Percentiles rank a stretch among this genome's conserved stretches.
Conservation (phyloP, 2,329 filamentous ascomycete species). For the Alternaria burnsii region DNA sequence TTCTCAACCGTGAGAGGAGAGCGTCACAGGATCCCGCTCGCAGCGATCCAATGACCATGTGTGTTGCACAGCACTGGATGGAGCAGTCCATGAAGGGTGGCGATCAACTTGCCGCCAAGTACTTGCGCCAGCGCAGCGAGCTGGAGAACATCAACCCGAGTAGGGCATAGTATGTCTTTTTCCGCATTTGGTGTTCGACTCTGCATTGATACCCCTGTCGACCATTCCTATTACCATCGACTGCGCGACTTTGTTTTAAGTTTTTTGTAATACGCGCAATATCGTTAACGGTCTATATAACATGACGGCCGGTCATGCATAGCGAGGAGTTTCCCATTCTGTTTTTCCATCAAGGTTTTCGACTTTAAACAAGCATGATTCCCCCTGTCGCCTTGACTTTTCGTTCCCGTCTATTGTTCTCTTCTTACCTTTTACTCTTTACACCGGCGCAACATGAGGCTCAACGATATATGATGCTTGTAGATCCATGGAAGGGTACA, state of each 20-base stretch:
- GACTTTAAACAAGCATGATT: constrained; percentile 19
- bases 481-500: constrained; percentile 6
- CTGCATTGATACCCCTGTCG: constrained; percentile 19
- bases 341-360: constrained; percentile 7
- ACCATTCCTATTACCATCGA: constrained; percentile 1
- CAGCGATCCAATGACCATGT: constrained; percentile 89
- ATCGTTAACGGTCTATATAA: constrained; percentile 13
- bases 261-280: constrained; percentile 15
- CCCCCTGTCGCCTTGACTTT: constrained; percentile 16
- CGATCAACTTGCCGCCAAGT: constrained; percentile 82
- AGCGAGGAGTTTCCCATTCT: constrained; percentile 19
- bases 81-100: constrained; percentile 85
- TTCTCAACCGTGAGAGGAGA: constrained; percentile 72
- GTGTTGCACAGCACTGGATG: constrained; percentile 97
- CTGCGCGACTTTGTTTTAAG: constrained; percentile 4
- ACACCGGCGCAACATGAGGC: constrained; percentile 7
- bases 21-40: constrained; percentile 66
- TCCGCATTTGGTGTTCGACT: constrained; percentile 23
- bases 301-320: constrained; percentile 17
- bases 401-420: not conserved
- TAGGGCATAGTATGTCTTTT: constrained; percentile 29
- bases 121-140: constrained; percentile 75
- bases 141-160: constrained; percentile 65
- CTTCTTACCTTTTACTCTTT: not conserved
- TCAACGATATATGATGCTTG: constrained; percentile 15